Evolutionary conservation across 2,329 filamentous ascomycete species (phyloP).

Genomic region (Phoma herbarum): DNA sequence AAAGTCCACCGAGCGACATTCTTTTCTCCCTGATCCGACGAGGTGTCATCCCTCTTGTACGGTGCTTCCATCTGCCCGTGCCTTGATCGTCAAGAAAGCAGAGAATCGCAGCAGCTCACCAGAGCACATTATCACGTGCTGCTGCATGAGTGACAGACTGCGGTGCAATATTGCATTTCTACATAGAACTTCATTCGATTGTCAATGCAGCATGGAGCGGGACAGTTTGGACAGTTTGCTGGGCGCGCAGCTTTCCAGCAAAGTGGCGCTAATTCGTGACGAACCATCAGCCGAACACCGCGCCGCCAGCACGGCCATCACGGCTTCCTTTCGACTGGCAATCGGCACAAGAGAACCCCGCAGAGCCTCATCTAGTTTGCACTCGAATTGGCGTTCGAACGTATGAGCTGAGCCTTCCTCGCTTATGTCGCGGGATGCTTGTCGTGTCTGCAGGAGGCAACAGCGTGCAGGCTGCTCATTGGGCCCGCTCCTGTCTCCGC

Average conservation of each 20-base stretch:
- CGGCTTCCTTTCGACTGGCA: neutral
- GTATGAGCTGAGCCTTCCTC: constrained; percentile 27
- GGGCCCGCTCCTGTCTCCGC: constrained; percentile 23
- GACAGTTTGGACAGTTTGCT: neutral
- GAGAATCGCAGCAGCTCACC: neutral
- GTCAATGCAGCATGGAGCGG: neutral
- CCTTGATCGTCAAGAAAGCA: neutral
- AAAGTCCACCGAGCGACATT: too few species aligned
- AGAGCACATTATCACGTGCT: neutral
- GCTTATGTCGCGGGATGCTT: constrained; percentile 24
- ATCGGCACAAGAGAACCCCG: neutral
- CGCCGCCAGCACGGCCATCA: neutral
- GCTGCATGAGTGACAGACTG: neutral
- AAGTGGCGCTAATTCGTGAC: neutral
- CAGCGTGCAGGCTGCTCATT: constrained; percentile 33
- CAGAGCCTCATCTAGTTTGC: constrained; percentile 7
- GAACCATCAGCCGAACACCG: constrained; percentile 14
- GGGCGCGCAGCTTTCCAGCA: neutral
- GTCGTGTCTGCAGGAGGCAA: constrained; percentile 33
- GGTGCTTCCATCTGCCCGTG: neutral
- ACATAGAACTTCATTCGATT: neutral
- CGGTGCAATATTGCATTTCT: neutral
- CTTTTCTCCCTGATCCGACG: too few species aligned
- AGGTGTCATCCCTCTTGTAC: neutral
- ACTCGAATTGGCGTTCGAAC: neutral